These are phyloP conservation scores for Torulaspora delbrueckii DNA, from an alignment of 805 yeast genomes.

Conservation along the genomic window DNA sequence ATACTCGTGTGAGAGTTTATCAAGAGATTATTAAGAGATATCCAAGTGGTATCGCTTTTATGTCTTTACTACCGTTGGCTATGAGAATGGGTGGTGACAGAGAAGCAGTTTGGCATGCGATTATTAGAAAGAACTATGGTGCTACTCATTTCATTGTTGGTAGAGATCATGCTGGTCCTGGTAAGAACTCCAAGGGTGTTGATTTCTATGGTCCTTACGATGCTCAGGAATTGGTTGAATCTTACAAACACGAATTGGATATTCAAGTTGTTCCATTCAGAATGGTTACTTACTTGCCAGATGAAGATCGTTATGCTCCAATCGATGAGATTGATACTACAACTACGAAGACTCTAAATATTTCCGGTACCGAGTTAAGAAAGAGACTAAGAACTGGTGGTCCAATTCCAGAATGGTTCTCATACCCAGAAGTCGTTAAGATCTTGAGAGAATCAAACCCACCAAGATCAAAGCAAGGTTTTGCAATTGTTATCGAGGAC, in stretches of 20 bases:
- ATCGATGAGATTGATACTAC: conserved; percentile 77
- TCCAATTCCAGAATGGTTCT: conserved; percentile 93
- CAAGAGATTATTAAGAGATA: conserved; percentile 87
- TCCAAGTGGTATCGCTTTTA: conserved; percentile 89
- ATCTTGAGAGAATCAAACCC: conserved; percentile 90
- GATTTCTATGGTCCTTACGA: conserved; percentile 97
- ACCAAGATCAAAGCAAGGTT: conserved; percentile 86
- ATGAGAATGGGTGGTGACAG: conserved; percentile 99
- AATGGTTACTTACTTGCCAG: conserved; percentile 95
- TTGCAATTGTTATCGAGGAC: conserved; percentile 65
- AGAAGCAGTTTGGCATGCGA: conserved; percentile 98
- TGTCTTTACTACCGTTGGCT: conserved; percentile 85
- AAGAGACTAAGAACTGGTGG: conserved; percentile 80
- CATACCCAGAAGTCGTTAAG: conserved; percentile 92
- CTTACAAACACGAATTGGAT: conserved; percentile 69
- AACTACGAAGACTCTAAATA: conserved; percentile 76
- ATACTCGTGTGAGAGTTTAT: conserved; percentile 93
- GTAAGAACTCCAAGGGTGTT: conserved; percentile 77
- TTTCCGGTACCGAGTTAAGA: conserved; percentile 92
- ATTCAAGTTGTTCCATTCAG: conserved; percentile 93
- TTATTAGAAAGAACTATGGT: conserved; percentile 93
- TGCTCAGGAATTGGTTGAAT: conserved; percentile 83
- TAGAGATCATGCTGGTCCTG: conserved; percentile 98
- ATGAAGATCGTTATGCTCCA: conserved; percentile 91
- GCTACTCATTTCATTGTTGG: conserved; percentile 97